Percentiles rank a stretch among this genome's conserved stretches.
These are phyloP conservation scores for Monosporascus sp. DNA, from an alignment of 2,329 filamentous ascomycete species.

Conservation along the genomic window DNA sequence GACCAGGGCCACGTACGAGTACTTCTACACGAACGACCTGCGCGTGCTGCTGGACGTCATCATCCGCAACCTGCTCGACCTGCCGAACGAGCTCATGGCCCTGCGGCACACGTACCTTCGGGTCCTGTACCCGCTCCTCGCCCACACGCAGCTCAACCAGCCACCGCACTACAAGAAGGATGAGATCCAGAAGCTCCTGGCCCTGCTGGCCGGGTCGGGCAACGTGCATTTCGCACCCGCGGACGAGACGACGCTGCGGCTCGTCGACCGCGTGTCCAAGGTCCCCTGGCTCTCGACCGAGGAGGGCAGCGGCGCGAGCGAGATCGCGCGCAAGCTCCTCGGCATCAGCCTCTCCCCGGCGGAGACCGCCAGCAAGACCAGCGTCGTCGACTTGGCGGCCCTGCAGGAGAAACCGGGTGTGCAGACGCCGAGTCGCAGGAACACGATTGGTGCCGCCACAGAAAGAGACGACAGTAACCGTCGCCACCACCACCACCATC, in stretches of 20 bases:
- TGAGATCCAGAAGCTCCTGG: conserved; percentile 73
- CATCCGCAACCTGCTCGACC: conserved; percentile 90
- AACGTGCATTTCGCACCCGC: conserved; percentile 74
- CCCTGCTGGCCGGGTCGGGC: conserved; percentile 61
- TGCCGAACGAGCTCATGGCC: conserved; percentile 73
- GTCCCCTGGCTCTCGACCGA: conserved; percentile 60
- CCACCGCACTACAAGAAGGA: conserved; percentile 88
- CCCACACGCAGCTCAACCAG: conserved; percentile 82
- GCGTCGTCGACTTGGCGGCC: conserved; percentile 71
- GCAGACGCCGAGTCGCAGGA: conserved; percentile 67
- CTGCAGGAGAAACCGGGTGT: conserved; percentile 79
- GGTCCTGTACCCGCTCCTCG: conserved; percentile 83
- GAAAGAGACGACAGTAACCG: neutral
- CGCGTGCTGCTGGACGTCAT: conserved; percentile 93
- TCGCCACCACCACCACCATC: neutral
- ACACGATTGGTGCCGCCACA: conserved; percentile 9
- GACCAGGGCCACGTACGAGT: conserved; percentile 85
- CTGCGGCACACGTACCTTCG: conserved; percentile 91
- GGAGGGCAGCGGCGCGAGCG: conserved; percentile 31
- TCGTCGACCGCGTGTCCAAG: conserved; percentile 69
- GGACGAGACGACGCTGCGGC: conserved; percentile 72
- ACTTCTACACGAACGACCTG: conserved; percentile 97
- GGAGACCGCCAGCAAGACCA: conserved; percentile 67
- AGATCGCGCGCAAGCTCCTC: conserved; percentile 54
- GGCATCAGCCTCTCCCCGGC: conserved; percentile 65